Base-by-base conservation (phyloP, 192 early-diverging fungal species). In the Linnemannia hyalina region DNA sequence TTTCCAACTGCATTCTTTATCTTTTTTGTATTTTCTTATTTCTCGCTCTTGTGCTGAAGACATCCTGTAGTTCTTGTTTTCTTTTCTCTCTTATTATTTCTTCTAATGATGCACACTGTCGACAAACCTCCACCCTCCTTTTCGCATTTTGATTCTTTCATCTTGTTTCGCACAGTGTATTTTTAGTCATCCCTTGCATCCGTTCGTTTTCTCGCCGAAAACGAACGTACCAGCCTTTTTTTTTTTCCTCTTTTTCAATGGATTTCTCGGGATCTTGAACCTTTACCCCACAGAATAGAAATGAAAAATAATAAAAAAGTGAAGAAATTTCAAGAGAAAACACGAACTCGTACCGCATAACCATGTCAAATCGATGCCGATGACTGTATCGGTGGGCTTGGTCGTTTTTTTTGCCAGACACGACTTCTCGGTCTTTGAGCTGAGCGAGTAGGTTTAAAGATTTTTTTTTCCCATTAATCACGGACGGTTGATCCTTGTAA, bases 51-150 rank as follows among this genome's bases (percentile, higher is more conserved):
- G 76, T 77, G 76, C 76, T 77, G 76, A 77, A 77, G 76, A 77
- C 71, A 46, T 46, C 42, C 15, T 77, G 41, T 73, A 73, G 41
- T 41, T 76, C 38, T 77, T 47, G 22, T 36, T 69, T 63, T 65
- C n/a, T 68, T 41, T 75, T 36, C 29, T 40, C 40, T 26, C 40
- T 60, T 69, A 49, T 49, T 35, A 54, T 75, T 75, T 75, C 49
- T 75, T 75, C 73, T 75, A 47, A 49, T 77, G 76, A 77, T 77
- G 76, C 76, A 77, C 76, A 77, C 57, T 77, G 76, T 69, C 76
- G 60, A 77, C 65, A 77, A 77, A 20, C 22, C 54, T 7, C 18
- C 22, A 55, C n/a, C 60, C 46, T 18, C 42, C 42, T 26, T 22
- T 40, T 40, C 44, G 20, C 52, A 54, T 75, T 75, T 47, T 47